Percentiles rank a stretch among this genome's conserved stretches.
phyloP scores from a whole-genome alignment of 2,329 filamentous ascomycete species.

The Furcasterigmium sp. region DNA sequence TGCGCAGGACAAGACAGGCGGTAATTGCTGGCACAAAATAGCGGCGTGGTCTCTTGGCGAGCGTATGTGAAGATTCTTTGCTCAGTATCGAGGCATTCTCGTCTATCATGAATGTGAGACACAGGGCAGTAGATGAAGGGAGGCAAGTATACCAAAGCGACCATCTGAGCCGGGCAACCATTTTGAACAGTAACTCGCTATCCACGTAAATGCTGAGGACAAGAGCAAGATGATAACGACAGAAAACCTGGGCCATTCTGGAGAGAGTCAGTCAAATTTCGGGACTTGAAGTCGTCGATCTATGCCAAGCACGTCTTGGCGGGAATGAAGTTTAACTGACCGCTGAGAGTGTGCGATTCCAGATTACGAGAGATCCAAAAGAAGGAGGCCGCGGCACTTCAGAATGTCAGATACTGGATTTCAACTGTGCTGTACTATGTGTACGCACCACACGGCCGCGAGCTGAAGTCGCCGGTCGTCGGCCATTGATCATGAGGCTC shows the following conservation, averaged over 20 bases:
- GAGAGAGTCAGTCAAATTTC: conserved; percentile 9
- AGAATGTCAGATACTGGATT: not conserved
- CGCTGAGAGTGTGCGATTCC: conserved; percentile 42
- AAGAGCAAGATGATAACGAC: conserved; percentile 40
- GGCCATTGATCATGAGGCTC: conserved; percentile 15
- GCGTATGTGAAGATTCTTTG: conserved; percentile 7
- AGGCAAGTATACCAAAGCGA: conserved; percentile 15
- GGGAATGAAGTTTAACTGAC: conserved; percentile 22
- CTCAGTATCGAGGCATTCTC: conserved; percentile 4
- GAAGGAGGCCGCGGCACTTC: conserved; percentile 41
- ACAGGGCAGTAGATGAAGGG: conserved; percentile 14
- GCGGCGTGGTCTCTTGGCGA: conserved; percentile 41
- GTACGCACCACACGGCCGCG: conserved; percentile 28
- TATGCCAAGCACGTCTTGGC: not conserved
- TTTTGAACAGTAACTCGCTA: conserved; percentile 33
- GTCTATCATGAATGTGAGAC: conserved; percentile 2
- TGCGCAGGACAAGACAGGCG: conserved; percentile 36
- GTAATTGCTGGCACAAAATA: conserved; percentile 40
- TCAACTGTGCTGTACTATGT: not conserved
- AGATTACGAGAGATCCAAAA: conserved; percentile 40
- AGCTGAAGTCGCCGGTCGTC: conserved; percentile 25
- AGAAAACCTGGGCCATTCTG: conserved; percentile 45
- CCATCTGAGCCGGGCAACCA: conserved; percentile 43
- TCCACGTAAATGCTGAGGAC: conserved; percentile 34
- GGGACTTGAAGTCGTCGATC: not conserved